Conservation (phyloP, 202 grass and related monocot species). For the Eragrostis tef region DNA sequence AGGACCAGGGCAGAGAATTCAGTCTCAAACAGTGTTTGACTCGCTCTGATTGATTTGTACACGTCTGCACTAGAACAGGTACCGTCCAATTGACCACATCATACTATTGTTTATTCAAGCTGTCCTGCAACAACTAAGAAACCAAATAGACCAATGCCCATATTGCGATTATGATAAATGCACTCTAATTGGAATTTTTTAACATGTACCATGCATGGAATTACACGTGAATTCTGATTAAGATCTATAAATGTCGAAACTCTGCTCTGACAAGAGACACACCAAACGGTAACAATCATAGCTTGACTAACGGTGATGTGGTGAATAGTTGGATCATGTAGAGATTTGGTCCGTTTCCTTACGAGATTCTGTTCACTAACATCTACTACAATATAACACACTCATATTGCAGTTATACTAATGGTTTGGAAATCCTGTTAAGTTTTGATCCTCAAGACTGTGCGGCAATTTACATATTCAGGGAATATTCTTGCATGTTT, state of each 20-base stretch:
- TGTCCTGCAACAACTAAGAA: conserved; percentile 36
- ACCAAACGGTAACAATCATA: conserved; percentile 49
- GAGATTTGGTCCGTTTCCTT: conserved; percentile 45
- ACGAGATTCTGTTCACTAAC: conserved; percentile 60
- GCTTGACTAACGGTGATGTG: conserved; percentile 45
- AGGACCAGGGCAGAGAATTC: conserved; percentile 30
- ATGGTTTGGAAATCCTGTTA: conserved; percentile 31
- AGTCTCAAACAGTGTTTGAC: conserved; percentile 44
- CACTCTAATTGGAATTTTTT: conserved; percentile 22
- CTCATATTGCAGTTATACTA: conserved; percentile 10
- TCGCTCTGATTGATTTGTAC: conserved; percentile 24
- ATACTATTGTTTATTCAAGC: conserved; percentile 32
- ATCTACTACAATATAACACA: conserved; percentile 4
- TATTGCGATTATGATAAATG: conserved; percentile 7
- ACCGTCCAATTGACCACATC: conserved; percentile 3
- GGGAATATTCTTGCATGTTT: conserved; percentile 20
- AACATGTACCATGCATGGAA: conserved; percentile 9
- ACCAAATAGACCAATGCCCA: background rate
- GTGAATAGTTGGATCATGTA: conserved; percentile 46
- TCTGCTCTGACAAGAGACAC: conserved; percentile 31
- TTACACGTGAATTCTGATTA: conserved; percentile 14
- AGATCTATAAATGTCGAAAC: conserved; percentile 22
- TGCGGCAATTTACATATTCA: conserved; percentile 21
- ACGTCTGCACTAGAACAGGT: conserved; percentile 37
- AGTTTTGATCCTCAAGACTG: background rate